Conservation (phyloP, 2,329 filamentous ascomycete species). For the Gyromitra esculenta region DNA sequence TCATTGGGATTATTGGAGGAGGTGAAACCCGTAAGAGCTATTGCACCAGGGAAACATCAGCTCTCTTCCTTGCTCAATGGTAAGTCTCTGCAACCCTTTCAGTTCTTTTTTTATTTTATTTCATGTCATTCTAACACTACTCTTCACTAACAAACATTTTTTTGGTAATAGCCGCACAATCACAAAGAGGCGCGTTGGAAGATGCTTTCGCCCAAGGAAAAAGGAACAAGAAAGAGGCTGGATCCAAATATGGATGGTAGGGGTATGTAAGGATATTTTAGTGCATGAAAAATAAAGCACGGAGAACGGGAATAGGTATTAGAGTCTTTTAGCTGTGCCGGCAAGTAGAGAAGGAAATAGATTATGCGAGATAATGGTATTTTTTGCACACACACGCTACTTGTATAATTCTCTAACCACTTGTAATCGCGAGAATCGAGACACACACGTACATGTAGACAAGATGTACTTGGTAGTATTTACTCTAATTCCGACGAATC, state of each 20-base stretch:
- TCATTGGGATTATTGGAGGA: slow-evolving; percentile 63
- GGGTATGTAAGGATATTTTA: slow-evolving; percentile 4
- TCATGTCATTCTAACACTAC: background rate
- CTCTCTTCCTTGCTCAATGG: slow-evolving; percentile 72
- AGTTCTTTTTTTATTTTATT: background rate
- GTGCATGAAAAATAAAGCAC: background rate
- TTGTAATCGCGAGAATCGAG: background rate
- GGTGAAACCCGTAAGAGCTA: slow-evolving; percentile 72
- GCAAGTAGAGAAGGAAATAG: background rate
- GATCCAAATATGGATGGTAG: slow-evolving; percentile 58
- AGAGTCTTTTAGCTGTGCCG: slow-evolving; percentile 10
- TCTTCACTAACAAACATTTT: slow-evolving; percentile 11
- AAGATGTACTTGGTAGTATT: no score
- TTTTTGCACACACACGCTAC: background rate
- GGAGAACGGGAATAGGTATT: background rate
- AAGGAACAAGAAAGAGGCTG: slow-evolving; percentile 58
- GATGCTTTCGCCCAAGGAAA: slow-evolving; percentile 58
- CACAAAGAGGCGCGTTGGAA: slow-evolving; percentile 57
- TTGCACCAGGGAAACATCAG: slow-evolving; percentile 74
- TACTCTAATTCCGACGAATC: background rate
- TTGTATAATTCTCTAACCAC: background rate
- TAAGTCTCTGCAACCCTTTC: slow-evolving; percentile 65
- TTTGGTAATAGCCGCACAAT: slow-evolving; percentile 55
- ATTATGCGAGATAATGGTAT: background rate
- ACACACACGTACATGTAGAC: background rate